phyloP scores from a whole-genome alignment of 2,329 filamentous ascomycete genomes.

The Diaporthe caulivora region DNA sequence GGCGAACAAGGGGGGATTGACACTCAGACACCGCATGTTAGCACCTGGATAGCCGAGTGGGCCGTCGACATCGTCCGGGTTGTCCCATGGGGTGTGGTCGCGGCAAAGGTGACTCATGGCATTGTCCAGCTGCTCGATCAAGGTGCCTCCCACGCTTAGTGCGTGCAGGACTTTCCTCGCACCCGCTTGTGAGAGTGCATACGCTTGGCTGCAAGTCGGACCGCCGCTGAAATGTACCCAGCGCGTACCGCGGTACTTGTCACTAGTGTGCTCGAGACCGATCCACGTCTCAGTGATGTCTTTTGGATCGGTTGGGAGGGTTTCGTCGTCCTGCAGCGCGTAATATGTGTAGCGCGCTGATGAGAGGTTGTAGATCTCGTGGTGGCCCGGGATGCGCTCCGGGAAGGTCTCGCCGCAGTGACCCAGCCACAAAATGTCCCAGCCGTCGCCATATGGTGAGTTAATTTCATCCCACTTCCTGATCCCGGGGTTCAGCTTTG shows the following conservation, averaged over 20 bases:
- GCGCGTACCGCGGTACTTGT: conserved; percentile 29
- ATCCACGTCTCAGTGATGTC: conserved; percentile 34
- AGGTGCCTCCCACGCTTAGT: conserved; percentile 36
- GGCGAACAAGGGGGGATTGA: conserved; percentile 37
- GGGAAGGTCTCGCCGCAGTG: conserved; percentile 49
- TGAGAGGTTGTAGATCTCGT: conserved; percentile 32
- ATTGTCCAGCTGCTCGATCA: conserved; percentile 39
- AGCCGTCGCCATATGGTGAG: conserved; percentile 49
- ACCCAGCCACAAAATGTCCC: conserved; percentile 54
- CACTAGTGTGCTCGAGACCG: conserved; percentile 28
- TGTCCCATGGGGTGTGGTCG: conserved; percentile 35
- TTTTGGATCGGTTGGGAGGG: conserved; percentile 13
- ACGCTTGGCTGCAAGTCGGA: conserved; percentile 38
- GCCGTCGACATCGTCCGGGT: conserved; percentile 25
- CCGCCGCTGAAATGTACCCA: conserved; percentile 40
- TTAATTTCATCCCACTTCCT: conserved; percentile 9
- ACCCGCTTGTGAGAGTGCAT: conserved; percentile 36
- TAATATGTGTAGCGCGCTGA: conserved; percentile 39
- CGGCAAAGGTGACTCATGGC: conserved; percentile 37
- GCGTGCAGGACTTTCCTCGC: conserved; percentile 38
- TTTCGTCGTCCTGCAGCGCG: conserved; percentile 34
- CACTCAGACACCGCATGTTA: conserved; percentile 38
- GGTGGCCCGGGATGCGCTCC: conserved; percentile 37
- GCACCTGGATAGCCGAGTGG: conserved; percentile 36
- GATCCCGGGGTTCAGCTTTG: not conserved